These are phyloP conservation scores for Liriodendron chinense DNA, from an alignment of 164 flowering plant genomes.

Conservation along the genomic window DNA sequence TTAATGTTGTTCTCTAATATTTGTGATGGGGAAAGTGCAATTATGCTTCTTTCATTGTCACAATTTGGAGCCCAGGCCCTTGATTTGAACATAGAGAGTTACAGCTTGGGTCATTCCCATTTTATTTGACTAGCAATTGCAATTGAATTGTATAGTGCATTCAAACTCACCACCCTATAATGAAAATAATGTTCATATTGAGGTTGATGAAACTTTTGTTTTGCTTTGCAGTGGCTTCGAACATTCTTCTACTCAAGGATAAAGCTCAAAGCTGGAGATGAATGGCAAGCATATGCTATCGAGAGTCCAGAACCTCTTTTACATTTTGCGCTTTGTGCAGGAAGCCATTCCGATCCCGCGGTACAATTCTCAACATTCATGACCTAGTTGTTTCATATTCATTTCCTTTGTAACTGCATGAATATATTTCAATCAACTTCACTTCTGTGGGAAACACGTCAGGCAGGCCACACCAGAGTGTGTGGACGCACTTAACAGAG, in stretches of 20 bases:
- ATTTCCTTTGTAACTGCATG: not conserved
- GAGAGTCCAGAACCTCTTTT: constrained; percentile 79
- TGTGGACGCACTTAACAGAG: too few relatives aligned
- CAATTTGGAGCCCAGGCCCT: too few relatives aligned
- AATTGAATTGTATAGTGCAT: too few relatives aligned
- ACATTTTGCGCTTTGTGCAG: constrained; percentile 85
- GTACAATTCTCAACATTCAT: constrained; percentile 25
- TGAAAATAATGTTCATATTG: too few relatives aligned
- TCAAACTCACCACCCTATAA: too few relatives aligned
- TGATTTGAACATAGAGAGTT: too few relatives aligned
- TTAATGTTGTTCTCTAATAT: too few relatives aligned
- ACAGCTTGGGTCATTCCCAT: too few relatives aligned
- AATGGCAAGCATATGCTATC: constrained; percentile 62
- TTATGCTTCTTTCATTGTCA: too few relatives aligned
- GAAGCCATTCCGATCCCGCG: constrained; percentile 96
- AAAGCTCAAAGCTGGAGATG: constrained; percentile 70
- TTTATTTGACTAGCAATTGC: too few relatives aligned
- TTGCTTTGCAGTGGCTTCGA: constrained; percentile 70
- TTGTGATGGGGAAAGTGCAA: too few relatives aligned
- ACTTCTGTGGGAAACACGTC: not conserved
- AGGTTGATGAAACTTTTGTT: not conserved
- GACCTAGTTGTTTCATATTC: not conserved
- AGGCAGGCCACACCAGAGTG: too few relatives aligned
- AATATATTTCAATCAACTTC: not conserved
- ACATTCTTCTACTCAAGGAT: constrained; percentile 50